Conservation (phyloP, 2,329 filamentous ascomycete species). For the Aaosphaeria pasadenensis region DNA sequence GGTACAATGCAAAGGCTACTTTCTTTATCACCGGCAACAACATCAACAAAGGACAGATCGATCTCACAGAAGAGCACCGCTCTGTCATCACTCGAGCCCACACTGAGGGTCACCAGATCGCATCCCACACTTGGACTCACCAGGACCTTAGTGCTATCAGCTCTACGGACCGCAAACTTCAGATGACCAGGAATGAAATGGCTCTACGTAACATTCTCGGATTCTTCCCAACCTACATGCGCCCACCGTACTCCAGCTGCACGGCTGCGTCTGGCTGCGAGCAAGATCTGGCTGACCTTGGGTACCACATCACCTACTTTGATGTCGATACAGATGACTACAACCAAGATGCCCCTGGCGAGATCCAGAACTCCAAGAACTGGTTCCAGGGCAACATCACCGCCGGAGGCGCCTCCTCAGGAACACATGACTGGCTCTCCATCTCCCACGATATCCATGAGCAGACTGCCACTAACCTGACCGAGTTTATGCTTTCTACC, state of each 20-base stretch:
- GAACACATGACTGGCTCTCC: conserved; percentile 44
- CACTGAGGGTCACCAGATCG: conserved; percentile 58
- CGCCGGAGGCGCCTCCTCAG: conserved; percentile 17
- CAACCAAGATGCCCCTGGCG: conserved; percentile 49
- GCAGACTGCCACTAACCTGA: conserved; percentile 45
- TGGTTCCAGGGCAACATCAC: conserved; percentile 50
- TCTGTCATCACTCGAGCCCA: conserved; percentile 56
- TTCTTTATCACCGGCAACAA: conserved; percentile 65
- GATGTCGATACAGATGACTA: conserved; percentile 63
- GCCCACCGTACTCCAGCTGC: conserved; percentile 49
- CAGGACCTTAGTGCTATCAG: conserved; percentile 47
- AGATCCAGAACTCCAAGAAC: conserved; percentile 53
- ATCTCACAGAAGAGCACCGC: conserved; percentile 46
- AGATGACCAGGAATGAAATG: conserved; percentile 55
- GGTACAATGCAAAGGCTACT: conserved; percentile 61
- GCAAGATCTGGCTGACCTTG: conserved; percentile 42
- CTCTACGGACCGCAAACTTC: conserved; percentile 43
- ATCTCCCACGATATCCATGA: conserved; percentile 53
- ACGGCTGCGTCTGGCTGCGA: conserved; percentile 40
- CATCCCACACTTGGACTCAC: conserved; percentile 57
- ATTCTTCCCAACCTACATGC: conserved; percentile 55
- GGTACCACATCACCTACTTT: conserved; percentile 61
- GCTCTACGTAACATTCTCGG: conserved; percentile 56
- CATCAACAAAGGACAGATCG: conserved; percentile 55
- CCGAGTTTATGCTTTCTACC: conserved; percentile 43